Evolutionary conservation across 2,329 filamentous ascomycete genomes (phyloP), one percentile per base, ranked within the genome.

Genomic region (Cryphonectria nitschkei): DNA sequence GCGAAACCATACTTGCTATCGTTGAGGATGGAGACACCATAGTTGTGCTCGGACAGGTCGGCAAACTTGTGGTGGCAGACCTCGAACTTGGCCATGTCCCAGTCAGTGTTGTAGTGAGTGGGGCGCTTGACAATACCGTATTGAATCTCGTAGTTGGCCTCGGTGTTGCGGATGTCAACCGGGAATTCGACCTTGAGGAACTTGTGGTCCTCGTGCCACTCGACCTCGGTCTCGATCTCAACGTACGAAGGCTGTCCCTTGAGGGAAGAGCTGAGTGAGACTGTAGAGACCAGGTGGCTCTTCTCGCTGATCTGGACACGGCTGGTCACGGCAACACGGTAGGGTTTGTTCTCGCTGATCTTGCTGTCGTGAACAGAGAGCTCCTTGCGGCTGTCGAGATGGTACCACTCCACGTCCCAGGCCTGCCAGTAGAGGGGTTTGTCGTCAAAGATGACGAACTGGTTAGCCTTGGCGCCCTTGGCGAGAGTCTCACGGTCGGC

Each of bases 151-250:
- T 99, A 99, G 16, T 90, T 93, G 43, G 96, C 96, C 81, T 98
- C 94, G 0, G 92, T 97, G 81, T 95, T 98, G 75, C 90, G 89
- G 74, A 98, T 87, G 77, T 97, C 92, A 73, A 98, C 95, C 0
- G 96, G 95, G 82, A 99, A 99, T 80, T 99, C 96, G 66, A 98
- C 95, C 85, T 99, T 99, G 78, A 99, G 88, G 86, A 98, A 98
- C 79, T 96, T 97, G 92, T 96, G 98, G 16, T 90, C 94, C 81
- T 99, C 96, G 75, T 92, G 92, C 96, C 96, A 99, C 78, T 98
- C 93, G n/a, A 98, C 93, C 75, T 97, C 93, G 66, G 91, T 92
- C 56, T 89, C 87, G 74, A 95, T 90, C 74, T 97, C 92, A 22
- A 98, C 87, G 74, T 89, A 90, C 0, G 91, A 92, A 43, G 89